A percentile compares a stretch with the other conserved stretches of the same genome.
These are phyloP conservation scores for Avicennia marina DNA, from an alignment of 257 asterid genomes.

Conservation along the genomic window DNA sequence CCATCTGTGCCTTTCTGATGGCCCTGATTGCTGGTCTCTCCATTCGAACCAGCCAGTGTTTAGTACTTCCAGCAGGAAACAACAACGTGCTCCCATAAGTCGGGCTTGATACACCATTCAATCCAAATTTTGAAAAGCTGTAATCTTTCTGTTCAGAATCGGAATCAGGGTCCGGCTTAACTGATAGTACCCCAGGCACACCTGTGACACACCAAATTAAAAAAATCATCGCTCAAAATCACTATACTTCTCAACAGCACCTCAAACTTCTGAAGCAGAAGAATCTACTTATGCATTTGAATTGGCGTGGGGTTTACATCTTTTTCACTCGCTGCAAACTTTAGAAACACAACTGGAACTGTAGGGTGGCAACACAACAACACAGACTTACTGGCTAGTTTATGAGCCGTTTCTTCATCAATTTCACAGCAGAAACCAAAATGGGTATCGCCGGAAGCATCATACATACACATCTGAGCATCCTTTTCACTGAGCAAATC, in stretches of 20 bases:
- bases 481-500: conserved; percentile 51
- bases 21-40: conserved; percentile 65
- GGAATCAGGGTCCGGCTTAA: conserved; percentile 65
- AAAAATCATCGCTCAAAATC: conserved; percentile 1
- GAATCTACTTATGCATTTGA: no score
- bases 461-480: conserved; percentile 84
- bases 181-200: conserved; percentile 55
- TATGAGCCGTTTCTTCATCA: conserved; percentile 51
- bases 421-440: conserved; percentile 91
- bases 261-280: background rate
- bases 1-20: conserved; percentile 55
- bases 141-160: conserved; percentile 53
- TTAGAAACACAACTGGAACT: background rate
- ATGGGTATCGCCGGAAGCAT: conserved; percentile 54
- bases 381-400: conserved; percentile 48
- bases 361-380: background rate
- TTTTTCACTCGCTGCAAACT: no score
- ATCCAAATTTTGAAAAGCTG: conserved; percentile 29
- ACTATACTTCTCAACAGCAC: background rate
- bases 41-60: conserved; percentile 71
- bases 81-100: conserved; percentile 28
- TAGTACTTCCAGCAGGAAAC: conserved; percentile 59
- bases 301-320: no score
- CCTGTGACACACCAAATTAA: conserved; percentile 32
- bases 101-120: conserved; percentile 24